Base-by-base conservation (phyloP, 75 land plant species). In the Sequoia sempervirens region DNA sequence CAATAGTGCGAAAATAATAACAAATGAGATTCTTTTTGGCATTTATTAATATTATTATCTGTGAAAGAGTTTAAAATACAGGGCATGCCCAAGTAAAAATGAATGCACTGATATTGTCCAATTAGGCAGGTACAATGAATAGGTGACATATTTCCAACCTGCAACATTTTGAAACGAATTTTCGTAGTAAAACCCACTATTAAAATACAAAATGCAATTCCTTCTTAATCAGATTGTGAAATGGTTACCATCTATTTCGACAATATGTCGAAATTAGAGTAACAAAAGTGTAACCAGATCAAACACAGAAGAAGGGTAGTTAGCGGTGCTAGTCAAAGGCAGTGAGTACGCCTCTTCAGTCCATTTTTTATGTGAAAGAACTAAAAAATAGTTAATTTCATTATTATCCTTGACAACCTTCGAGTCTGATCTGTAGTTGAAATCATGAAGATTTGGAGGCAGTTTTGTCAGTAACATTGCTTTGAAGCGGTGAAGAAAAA, bases 141-240 rank as follows among this genome's bases (percentile, higher is more conserved):
- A 28, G 23, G 28, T 68, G 2, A 10, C 72, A 68, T 68, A 68
- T n/a, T 10, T 7, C 34, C 72, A 30, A 2, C 3, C 72, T 68
- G 34, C 72, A 8, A 20, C 72, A n/a, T 6, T 30, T n/a, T n/a
- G 20, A 68, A 68, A n/a, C 9, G 13, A 68, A 18, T 68, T 4
- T 10, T 11, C 0, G 7, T 28, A 20, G 34, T 68, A 68, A n/a
- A 28, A 1, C n/a, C 30, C 10, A n/a, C 70, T 66, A 26, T 66
- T 68, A 68, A 28, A 64, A 68, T 68, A 68, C 72, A 68, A 30
- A 68, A 68, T n/a, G n/a, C 72, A 68, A 68, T 68, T 68, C 13
- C 72, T 10, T 9, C 64, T 58, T 28, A 2, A 68, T 30, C 72
- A 68, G 32, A 68, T 64, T 68, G 13, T 30, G 23, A 58, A 58